These are phyloP conservation scores for Nakaseomyces uthaithaninus DNA, from an alignment of 1,139 yeast species.

Conservation along the genomic window DNA sequence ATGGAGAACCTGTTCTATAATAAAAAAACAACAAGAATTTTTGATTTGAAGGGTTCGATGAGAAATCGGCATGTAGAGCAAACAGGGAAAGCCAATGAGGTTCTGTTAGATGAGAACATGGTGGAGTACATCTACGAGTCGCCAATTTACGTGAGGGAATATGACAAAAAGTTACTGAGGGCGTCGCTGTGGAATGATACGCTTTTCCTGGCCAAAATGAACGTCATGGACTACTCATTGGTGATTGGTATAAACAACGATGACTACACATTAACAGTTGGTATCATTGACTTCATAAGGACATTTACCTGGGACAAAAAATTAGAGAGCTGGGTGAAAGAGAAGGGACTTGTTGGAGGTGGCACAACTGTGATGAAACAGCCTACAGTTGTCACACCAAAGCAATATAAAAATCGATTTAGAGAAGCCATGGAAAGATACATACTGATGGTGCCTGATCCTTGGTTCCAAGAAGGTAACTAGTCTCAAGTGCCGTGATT, in stretches of 20 bases:
- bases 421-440: conserved; percentile 98
- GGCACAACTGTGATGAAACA: conserved; percentile 84
- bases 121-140: conserved; percentile 95
- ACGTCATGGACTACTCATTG: conserved; percentile 96
- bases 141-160: conserved; percentile 89
- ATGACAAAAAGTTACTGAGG: conserved; percentile 73
- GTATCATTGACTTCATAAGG: conserved; percentile 90
- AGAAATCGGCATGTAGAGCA: conserved; percentile 93
- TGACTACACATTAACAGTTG: conserved; percentile 67
- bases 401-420: conserved; percentile 86
- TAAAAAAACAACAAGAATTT: conserved; percentile 73
- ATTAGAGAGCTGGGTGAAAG: conserved; percentile 97
- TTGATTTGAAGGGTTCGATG: conserved; percentile 97
- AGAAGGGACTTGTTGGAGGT: conserved; percentile 78
- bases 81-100: conserved; percentile 94
- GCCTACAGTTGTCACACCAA: conserved; percentile 95
- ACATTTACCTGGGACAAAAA: conserved; percentile 99
- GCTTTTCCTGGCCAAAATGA: conserved; percentile 88
- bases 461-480: conserved; percentile 47
- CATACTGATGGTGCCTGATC: conserved; percentile 88
- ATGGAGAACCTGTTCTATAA: conserved; percentile 94
- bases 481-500: no score
- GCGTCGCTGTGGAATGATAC: conserved; percentile 96
- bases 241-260: conserved; percentile 82
- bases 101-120: conserved; percentile 92